A percentile compares a stretch with the other conserved stretches of the same genome.
Conservation (phyloP, 2,329 filamentous ascomycete species). For the Dactylellina parvicollis region DNA sequence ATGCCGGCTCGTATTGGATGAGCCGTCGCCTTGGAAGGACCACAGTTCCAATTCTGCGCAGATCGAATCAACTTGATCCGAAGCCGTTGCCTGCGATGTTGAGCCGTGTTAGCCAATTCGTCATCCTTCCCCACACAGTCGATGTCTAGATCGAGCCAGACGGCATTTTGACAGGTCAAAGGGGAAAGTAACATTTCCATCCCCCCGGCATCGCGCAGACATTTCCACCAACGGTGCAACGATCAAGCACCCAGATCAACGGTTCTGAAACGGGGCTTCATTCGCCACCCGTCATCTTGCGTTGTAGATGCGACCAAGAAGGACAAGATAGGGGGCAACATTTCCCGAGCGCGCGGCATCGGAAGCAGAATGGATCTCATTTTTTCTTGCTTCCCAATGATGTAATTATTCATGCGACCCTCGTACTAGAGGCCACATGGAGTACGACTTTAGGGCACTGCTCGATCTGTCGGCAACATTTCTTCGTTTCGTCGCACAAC, state of each 20-base stretch:
- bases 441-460: conserved; percentile 6
- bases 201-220: conserved; percentile 25
- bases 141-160: background rate
- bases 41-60: background rate
- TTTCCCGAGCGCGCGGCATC: conserved; percentile 19
- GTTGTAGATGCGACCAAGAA: conserved; percentile 12
- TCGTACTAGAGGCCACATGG: conserved; percentile 24
- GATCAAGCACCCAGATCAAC: conserved; percentile 28
- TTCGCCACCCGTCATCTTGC: conserved; percentile 45
- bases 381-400: conserved; percentile 18
- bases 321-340: background rate
- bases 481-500: conserved; percentile 26
- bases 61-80: background rate
- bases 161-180: background rate
- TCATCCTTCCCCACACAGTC: conserved; percentile 15
- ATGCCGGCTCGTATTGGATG: conserved; percentile 28
- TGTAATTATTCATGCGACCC: conserved; percentile 42
- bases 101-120: conserved; percentile 34
- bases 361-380: conserved; percentile 21
- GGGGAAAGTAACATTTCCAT: conserved; percentile 7
- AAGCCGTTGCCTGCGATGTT: conserved; percentile 22
- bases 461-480: conserved; percentile 20
- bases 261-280: conserved; percentile 47
- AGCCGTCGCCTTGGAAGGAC: conserved; percentile 11
- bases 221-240: conserved; percentile 43